These are phyloP conservation scores for Simplicillium sp. DNA, from an alignment of 2,329 filamentous ascomycete species.

Conservation along the genomic window DNA sequence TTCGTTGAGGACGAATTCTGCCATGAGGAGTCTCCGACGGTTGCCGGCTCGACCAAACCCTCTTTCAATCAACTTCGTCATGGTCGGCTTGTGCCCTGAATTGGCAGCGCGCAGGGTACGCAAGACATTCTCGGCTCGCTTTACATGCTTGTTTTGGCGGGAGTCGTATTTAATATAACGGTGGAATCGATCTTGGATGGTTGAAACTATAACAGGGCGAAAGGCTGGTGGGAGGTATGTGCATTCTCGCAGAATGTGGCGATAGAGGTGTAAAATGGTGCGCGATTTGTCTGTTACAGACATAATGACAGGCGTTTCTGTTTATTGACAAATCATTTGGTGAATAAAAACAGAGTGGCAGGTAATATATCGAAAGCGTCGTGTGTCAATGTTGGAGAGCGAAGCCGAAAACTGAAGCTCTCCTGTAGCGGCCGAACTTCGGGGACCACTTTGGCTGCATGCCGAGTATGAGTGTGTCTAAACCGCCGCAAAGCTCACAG, in stretches of 20 bases:
- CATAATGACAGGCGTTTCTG: neutral
- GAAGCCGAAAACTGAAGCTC: no score
- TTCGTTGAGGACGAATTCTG: constrained; percentile 23
- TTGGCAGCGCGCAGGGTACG: constrained; percentile 43
- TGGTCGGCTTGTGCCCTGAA: constrained; percentile 33
- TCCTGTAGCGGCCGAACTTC: no score
- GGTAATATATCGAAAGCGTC: neutral
- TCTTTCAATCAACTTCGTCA: constrained; percentile 36
- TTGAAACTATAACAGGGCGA: constrained; percentile 29
- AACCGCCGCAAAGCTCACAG: no score
- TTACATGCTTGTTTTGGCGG: constrained; percentile 20
- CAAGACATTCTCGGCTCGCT: constrained; percentile 31
- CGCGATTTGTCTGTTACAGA: neutral
- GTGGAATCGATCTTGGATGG: constrained; percentile 38
- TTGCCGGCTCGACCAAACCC: constrained; percentile 45
- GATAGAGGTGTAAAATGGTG: constrained; percentile 37
- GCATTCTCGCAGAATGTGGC: constrained; percentile 50
- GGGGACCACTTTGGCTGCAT: no score
- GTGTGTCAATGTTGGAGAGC: neutral
- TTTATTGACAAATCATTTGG: neutral
- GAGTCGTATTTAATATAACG: constrained; percentile 20
- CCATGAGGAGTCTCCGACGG: constrained; percentile 37
- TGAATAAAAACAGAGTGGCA: neutral
- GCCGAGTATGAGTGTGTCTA: no score
- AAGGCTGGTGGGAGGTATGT: constrained; percentile 48